Conservation (phyloP, 257 asterid species). For the Fraxinus quadrangulata region DNA sequence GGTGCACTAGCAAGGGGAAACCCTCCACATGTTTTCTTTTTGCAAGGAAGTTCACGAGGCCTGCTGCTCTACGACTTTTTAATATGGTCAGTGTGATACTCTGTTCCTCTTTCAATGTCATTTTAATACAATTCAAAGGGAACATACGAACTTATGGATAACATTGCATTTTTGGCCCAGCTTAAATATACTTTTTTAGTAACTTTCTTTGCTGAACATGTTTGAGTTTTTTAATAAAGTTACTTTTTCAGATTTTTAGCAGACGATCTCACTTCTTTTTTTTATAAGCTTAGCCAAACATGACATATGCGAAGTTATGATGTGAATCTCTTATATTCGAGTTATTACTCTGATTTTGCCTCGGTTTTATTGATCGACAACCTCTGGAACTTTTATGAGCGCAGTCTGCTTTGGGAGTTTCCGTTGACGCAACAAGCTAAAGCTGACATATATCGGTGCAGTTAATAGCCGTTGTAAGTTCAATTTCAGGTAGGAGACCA, state of each 20-base stretch:
- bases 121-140: neutral
- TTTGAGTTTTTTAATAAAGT: too few species aligned
- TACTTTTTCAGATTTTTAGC: too few species aligned
- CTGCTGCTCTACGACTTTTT: constrained; percentile 86
- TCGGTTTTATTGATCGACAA: neutral
- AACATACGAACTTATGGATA: too few species aligned
- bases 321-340: neutral
- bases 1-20: constrained; percentile 93
- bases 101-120: neutral
- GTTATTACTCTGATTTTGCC: neutral
- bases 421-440: constrained; percentile 31
- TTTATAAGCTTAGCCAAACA: neutral
- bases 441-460: constrained; percentile 18
- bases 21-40: constrained; percentile 94
- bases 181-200: too few species aligned
- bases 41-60: constrained; percentile 88
- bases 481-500: too few species aligned
- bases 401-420: constrained; percentile 74
- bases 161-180: too few species aligned
- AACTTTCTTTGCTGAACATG: too few species aligned
- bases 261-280: neutral
- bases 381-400: constrained; percentile 21
- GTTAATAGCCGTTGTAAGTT: too few species aligned
- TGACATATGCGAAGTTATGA: neutral
- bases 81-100: constrained; percentile 54